Evolutionary conservation across 306 rosid genomes (phyloP).

Genomic region (Spatholobus suberectus): DNA sequence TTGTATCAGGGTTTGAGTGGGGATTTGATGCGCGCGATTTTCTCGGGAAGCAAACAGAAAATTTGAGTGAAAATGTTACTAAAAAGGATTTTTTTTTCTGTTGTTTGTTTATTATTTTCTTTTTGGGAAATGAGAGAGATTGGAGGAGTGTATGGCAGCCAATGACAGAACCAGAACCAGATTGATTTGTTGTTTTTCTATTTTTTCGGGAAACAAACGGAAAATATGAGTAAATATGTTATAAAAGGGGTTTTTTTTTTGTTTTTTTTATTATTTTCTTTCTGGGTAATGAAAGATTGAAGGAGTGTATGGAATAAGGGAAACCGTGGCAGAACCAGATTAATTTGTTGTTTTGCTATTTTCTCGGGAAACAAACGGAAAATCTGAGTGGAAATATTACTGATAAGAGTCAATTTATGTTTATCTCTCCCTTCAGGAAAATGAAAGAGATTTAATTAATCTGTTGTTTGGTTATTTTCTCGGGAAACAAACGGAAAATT

Average conservation of each 20-base stretch:
- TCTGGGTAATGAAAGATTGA: too few species aligned
- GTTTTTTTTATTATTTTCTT: too few species aligned
- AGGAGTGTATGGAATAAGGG: too few species aligned
- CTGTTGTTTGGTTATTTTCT: not conserved
- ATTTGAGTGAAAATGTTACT: not conserved
- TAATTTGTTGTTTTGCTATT: not conserved
- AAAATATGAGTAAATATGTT: not conserved
- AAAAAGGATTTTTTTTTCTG: not conserved
- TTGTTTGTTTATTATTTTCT: not conserved
- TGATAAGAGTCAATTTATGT: not conserved
- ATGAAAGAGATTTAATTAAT: not conserved
- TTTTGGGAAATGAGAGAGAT: not conserved
- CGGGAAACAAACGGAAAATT: not conserved
- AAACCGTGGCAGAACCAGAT: not conserved
- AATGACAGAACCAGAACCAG: slow-evolving; percentile 1
- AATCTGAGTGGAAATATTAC: not conserved
- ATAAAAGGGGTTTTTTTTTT: too few species aligned
- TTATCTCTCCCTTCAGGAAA: not conserved
- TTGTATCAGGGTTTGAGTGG: not conserved
- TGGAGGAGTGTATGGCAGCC: not conserved
- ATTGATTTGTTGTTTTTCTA: not conserved
- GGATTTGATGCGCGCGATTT: not conserved
- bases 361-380: not conserved
- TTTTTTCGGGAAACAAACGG: not conserved
- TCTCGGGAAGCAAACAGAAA: not conserved